Base-by-base conservation (phyloP, 176 grass and related monocot genomes). In the Aegilops sharonensis region DNA sequence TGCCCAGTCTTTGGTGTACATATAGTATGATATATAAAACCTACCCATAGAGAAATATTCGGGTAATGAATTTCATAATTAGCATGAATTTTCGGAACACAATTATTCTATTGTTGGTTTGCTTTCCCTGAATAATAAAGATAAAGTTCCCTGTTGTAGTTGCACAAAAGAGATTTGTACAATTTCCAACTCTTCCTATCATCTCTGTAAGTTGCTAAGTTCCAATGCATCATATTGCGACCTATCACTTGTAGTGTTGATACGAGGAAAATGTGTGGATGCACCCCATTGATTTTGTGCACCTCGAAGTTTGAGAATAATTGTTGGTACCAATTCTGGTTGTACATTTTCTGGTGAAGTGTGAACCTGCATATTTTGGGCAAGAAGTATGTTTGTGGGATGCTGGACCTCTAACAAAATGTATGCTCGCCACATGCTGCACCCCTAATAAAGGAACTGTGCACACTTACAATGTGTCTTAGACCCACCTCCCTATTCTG, bases 351-450 rank as follows among this genome's bases (percentile, higher is more conserved):
- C 43, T 75, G 72, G 47, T 50, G 42, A 75, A 50, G 50, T 25
- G 50, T 75, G 42, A 74, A 75, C 43, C 25, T 75, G 72, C 72
- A 75, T 25, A 50, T 75, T 48, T 75, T 75, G 43, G 72, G 9
- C 72, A 17, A 52, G 29, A 18, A 25, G 14, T 27, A 47, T 48
- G 6, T 74, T 48, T 1, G 12, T 74, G 14, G 12, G 39, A 12
- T 74, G 40, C 40, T 48, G 11, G 11, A 48, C 6, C 69, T 11
- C 21, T 7, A 47, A 74, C 8, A 74, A 7, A 48, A 74, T 59
- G 56, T 59, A 59, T 59, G 56, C 20, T 59, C 7, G 56, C 27
- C 43, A 42, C 71, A 12, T 74, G 40, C 40, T 74, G 40, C 40
- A 48, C 3, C 70, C n/a, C 37, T 13, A 74, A 74, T 47, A 74